Conservation (phyloP, 768 basidiomycete genomes). For the Hortiboletus campestris region DNA sequence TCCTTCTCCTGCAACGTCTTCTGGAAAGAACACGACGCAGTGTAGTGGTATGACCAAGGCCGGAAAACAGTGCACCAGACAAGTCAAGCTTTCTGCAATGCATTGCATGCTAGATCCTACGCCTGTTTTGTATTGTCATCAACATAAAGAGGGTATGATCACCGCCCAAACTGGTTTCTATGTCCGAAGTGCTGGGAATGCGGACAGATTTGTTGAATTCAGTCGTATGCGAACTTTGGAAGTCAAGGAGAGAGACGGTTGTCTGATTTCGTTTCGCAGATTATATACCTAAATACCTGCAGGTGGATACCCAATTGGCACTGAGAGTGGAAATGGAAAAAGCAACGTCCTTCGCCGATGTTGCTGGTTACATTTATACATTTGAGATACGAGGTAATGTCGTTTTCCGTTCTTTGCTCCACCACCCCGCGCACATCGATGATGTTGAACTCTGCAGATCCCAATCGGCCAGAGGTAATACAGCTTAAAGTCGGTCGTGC, state of each 20-base stretch:
- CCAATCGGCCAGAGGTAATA: constrained; percentile 39
- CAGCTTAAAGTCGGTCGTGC: constrained; percentile 81
- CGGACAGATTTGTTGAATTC: constrained; percentile 53
- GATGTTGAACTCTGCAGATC: constrained; percentile 26
- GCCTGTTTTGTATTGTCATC: constrained; percentile 53
- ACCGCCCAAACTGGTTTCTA: constrained; percentile 52
- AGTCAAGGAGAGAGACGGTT: not conserved
- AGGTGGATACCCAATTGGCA: constrained; percentile 56
- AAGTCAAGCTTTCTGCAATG: constrained; percentile 45
- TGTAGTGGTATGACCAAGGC: constrained; percentile 67
- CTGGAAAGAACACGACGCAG: constrained; percentile 33
- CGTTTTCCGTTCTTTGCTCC: not conserved
- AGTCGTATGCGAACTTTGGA: constrained; percentile 39
- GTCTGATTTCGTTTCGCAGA: constrained; percentile 38
- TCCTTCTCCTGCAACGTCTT: constrained; percentile 17
- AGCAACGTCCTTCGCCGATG: constrained; percentile 53
- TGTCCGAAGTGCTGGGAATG: constrained; percentile 40
- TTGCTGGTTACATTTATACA: constrained; percentile 75
- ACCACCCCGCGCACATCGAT: not conserved
- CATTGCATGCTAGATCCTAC: constrained; percentile 26
- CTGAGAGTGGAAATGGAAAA: constrained; percentile 56
- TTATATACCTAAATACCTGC: constrained; percentile 69
- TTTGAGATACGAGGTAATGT: constrained; percentile 72
- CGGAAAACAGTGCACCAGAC: constrained; percentile 59
- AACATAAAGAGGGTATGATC: constrained; percentile 59